Percentiles rank a stretch among this genome's conserved stretches.
Evolutionary conservation across 2,329 filamentous ascomycete species (phyloP).

Genomic region (Elsinoe perseae): DNA sequence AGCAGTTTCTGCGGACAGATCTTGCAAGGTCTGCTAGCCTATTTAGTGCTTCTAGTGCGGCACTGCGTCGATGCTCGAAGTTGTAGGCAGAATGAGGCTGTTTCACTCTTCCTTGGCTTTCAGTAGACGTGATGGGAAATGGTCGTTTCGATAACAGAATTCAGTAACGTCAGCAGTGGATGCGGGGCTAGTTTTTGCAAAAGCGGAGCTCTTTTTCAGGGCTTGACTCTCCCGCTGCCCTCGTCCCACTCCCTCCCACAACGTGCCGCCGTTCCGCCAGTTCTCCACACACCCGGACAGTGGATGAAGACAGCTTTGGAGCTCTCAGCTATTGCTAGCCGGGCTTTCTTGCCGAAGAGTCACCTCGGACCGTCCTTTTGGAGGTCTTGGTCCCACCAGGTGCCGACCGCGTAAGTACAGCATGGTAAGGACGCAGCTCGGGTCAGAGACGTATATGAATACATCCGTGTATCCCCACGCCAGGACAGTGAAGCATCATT

Average conservation of each 20-base stretch:
- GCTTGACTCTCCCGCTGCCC: not conserved
- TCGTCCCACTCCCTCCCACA: not conserved
- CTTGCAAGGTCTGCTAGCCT: too few species aligned
- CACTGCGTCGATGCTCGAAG: too few species aligned
- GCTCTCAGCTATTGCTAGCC: not conserved
- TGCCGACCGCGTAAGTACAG: not conserved
- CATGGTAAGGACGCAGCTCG: not conserved
- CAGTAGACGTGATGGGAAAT: too few species aligned
- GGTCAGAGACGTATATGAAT: not conserved
- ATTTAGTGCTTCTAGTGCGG: too few species aligned
- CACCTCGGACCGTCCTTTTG: not conserved
- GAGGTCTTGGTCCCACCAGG: not conserved
- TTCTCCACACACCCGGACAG: not conserved
- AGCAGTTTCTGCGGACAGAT: too few species aligned
- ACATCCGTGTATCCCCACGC: not conserved
- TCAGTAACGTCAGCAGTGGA: not conserved
- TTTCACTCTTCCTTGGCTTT: too few species aligned
- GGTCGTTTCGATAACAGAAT: too few species aligned
- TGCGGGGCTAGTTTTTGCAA: not conserved
- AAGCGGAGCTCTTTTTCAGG: not conserved
- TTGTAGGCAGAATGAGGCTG: too few species aligned
- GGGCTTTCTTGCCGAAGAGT: not conserved
- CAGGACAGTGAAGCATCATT: not conserved
- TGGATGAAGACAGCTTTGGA: not conserved
- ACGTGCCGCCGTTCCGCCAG: slow-evolving; percentile 2